Evolutionary conservation across 495 filamentous ascomycete species (phyloP).

Genomic region (Trichoderma asperelloides): DNA sequence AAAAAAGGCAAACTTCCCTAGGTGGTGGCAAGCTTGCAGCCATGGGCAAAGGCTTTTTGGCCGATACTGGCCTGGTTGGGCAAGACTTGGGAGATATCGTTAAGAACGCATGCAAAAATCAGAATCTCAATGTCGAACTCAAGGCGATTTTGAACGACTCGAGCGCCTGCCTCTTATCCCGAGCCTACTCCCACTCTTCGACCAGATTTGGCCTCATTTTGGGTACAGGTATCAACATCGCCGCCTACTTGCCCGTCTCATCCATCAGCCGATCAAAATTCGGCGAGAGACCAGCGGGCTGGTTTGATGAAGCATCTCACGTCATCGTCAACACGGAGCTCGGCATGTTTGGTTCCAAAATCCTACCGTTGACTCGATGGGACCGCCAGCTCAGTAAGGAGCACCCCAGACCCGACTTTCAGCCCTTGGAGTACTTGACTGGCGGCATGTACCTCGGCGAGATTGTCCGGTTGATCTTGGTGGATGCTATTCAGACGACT

Average conservation of each 20-base stretch:
- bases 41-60: constrained; percentile 77
- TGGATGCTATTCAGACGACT: constrained; percentile 50
- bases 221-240: constrained; percentile 49
- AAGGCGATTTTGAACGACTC: constrained; percentile 80
- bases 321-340: constrained; percentile 79
- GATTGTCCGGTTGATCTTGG: constrained; percentile 58
- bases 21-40: constrained; percentile 64
- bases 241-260: constrained; percentile 43
- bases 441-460: constrained; percentile 80
- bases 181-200: constrained; percentile 61
- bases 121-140: constrained; percentile 50
- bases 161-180: constrained; percentile 67
- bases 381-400: constrained; percentile 52
- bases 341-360: constrained; percentile 67
- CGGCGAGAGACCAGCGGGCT: constrained; percentile 39
- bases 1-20: constrained; percentile 63
- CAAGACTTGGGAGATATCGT: constrained; percentile 45
- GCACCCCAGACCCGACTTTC: constrained; percentile 69
- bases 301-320: constrained; percentile 47
- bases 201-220: constrained; percentile 50
- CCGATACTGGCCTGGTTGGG: constrained; percentile 40
- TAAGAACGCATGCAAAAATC: constrained; percentile 34
- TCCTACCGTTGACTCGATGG: constrained; percentile 65
- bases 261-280: constrained; percentile 43
- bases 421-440: constrained; percentile 77